Conservation (phyloP, 345 rosid species). For the Citrus reticulata region DNA sequence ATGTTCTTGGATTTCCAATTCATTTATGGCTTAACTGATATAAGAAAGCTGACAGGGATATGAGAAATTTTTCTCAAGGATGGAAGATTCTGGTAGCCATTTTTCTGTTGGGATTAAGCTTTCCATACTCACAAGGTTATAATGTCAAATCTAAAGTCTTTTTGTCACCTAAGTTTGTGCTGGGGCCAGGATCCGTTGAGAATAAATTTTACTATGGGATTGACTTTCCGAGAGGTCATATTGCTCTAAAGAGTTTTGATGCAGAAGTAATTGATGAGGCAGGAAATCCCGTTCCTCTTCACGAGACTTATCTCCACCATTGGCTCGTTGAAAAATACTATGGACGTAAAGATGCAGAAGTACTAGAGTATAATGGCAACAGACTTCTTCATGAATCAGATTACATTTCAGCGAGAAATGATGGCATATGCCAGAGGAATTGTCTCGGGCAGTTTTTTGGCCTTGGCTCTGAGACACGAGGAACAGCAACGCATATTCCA, state of each 20-base stretch:
- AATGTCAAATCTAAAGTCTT: conserved; percentile 50
- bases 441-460: conserved; percentile 58
- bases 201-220: conserved; percentile 42
- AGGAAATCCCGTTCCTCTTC: conserved; percentile 66
- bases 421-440: conserved; percentile 56
- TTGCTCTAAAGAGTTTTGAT: conserved; percentile 62
- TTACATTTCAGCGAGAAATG: conserved; percentile 30
- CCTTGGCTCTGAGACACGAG: conserved; percentile 81
- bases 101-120: conserved; percentile 20
- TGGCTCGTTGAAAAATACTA: conserved; percentile 65
- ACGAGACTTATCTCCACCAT: conserved; percentile 89
- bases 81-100: conserved; percentile 19
- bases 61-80: conserved; percentile 16
- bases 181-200: conserved; percentile 79
- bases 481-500: conserved; percentile 56
- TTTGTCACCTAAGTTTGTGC: conserved; percentile 61
- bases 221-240: conserved; percentile 82
- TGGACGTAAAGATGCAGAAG: conserved; percentile 25
- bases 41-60: conserved; percentile 21
- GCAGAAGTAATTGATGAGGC: conserved; percentile 71
- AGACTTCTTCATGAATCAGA: conserved; percentile 18
- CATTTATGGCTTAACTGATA: not conserved
- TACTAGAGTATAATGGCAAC: not conserved
- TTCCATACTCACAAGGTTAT: conserved; percentile 21
- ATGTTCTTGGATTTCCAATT: not conserved